Evolutionary conservation across 805 yeast genomes (phyloP).

Genomic region (Candida caryicola): DNA sequence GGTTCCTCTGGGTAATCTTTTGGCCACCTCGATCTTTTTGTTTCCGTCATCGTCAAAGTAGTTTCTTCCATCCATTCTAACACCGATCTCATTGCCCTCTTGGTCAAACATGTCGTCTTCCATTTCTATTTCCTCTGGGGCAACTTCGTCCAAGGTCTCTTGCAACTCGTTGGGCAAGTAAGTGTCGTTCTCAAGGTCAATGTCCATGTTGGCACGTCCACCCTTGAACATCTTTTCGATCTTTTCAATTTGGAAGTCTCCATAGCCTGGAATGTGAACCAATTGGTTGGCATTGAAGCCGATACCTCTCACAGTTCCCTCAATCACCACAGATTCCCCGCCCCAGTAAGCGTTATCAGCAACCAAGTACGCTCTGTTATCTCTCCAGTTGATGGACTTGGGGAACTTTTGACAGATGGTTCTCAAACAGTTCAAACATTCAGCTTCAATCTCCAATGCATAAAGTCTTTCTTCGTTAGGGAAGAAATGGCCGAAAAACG

Average conservation of each 20-base stretch:
- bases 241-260: constrained; percentile 76
- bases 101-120: constrained; percentile 24
- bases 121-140: constrained; percentile 53
- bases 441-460: constrained; percentile 64
- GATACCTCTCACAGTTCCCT: constrained; percentile 83
- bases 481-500: constrained; percentile 43
- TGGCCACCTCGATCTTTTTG: constrained; percentile 14
- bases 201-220: constrained; percentile 15
- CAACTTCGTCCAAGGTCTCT: constrained; percentile 59
- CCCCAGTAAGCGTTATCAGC: constrained; percentile 61
- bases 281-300: constrained; percentile 77
- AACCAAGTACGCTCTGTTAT: constrained; percentile 81
- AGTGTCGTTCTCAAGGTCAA: constrained; percentile 23
- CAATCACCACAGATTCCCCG: constrained; percentile 48
- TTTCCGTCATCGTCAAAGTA: constrained; percentile 39
- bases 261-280: constrained; percentile 84
- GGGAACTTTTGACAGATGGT: constrained; percentile 84
- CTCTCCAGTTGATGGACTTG: constrained; percentile 85
- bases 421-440: constrained; percentile 71
- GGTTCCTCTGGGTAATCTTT: constrained; percentile 62
- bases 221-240: constrained; percentile 50
- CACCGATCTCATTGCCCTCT: constrained; percentile 36
- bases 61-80: constrained; percentile 55
- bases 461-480: constrained; percentile 75
- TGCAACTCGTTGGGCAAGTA: constrained; percentile 38